phyloP scores from a whole-genome alignment of 148 eudicot genomes.

The Fagopyrum homotropicum region DNA sequence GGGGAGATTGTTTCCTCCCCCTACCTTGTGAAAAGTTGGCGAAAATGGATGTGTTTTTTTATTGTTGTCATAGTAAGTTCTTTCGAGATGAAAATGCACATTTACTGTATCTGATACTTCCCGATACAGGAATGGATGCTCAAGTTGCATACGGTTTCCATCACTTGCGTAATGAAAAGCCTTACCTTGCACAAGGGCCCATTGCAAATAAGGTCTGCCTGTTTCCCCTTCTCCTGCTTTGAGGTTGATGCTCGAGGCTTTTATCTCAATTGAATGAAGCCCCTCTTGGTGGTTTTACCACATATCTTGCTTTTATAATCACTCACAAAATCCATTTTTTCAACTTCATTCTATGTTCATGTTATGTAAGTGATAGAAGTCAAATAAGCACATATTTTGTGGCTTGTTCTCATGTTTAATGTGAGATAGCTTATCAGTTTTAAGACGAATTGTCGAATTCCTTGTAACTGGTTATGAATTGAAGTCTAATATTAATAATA shows the following conservation, averaged over 20 bases:
- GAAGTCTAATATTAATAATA: background rate
- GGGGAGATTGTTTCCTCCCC: slow-evolving; percentile 1
- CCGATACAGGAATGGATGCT: slow-evolving; percentile 81
- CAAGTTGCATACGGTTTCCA: slow-evolving; percentile 93
- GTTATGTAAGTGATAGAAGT: background rate
- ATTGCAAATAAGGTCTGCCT: slow-evolving; percentile 68
- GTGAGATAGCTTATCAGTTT: background rate
- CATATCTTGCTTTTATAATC: background rate
- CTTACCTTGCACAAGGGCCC: slow-evolving; percentile 92
- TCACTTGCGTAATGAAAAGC: slow-evolving; percentile 79
- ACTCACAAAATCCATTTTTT: background rate
- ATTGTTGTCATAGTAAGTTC: background rate
- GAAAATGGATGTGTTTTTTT: background rate
- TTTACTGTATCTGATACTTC: background rate
- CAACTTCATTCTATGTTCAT: background rate
- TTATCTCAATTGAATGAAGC: background rate
- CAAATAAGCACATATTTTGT: background rate
- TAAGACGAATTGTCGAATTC: background rate
- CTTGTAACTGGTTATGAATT: background rate
- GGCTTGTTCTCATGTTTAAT: slow-evolving; percentile 1
- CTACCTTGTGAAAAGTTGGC: background rate
- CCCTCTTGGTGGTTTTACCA: background rate
- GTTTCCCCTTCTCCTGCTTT: slow-evolving; percentile 4
- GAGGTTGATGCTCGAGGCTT: background rate
- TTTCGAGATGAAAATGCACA: background rate